A percentile compares a stretch with the other conserved stretches of the same genome.
These are phyloP conservation scores for Cenococcum geophilum DNA, from an alignment of 495 filamentous ascomycete species.

Conservation along the genomic window DNA sequence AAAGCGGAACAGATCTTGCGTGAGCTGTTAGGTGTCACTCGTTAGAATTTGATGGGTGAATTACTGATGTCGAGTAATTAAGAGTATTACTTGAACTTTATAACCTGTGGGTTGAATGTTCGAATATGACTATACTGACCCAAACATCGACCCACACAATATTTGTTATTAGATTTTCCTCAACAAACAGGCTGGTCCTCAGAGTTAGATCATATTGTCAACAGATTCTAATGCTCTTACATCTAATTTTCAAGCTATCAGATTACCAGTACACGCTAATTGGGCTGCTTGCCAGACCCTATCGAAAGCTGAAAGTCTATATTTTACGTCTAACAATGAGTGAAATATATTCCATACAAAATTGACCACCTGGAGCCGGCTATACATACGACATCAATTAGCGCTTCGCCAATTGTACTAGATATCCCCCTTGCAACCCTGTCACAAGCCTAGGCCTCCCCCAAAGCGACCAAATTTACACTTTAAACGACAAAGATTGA, in stretches of 20 bases:
- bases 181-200: background rate
- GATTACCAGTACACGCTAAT: background rate
- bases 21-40: slow-evolving; percentile 42
- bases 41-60: background rate
- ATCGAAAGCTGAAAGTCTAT: background rate
- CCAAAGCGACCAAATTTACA: no score
- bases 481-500: no score
- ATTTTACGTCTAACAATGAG: no score
- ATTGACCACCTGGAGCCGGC: no score
- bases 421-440: no score
- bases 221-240: background rate
- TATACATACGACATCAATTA: no score
- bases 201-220: background rate
- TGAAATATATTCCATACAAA: no score
- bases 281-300: background rate
- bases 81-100: background rate
- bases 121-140: background rate
- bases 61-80: background rate
- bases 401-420: no score
- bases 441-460: no score
- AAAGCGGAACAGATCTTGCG: slow-evolving; percentile 63
- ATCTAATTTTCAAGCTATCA: background rate
- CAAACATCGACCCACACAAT: background rate
- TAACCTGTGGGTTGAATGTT: background rate
- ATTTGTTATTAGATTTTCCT: background rate